Percentiles rank a stretch among this genome's conserved stretches.
phyloP scores from a whole-genome alignment of 768 basidiomycete genomes.

The Phaffia australis region DNA sequence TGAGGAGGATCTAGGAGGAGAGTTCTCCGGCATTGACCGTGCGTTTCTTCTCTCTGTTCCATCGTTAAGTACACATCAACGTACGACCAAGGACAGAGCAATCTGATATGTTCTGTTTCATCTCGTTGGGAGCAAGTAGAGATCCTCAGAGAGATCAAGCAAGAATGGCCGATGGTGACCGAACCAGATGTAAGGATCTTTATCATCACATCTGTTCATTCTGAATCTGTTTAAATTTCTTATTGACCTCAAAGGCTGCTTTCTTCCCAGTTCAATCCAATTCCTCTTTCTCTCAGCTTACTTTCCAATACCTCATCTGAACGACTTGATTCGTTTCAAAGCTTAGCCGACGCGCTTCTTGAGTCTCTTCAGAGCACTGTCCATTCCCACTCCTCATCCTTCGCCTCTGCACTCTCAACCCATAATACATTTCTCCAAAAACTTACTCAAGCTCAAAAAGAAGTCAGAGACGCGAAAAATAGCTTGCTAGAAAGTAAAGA shows the following conservation, averaged over 20 bases:
- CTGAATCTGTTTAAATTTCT: not conserved
- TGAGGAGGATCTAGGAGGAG: slow-evolving; percentile 8
- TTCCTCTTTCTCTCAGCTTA: slow-evolving; percentile 80
- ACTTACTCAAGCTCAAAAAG: slow-evolving; percentile 59
- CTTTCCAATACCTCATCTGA: slow-evolving; percentile 39
- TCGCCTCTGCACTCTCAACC: slow-evolving; percentile 84
- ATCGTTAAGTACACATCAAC: not conserved
- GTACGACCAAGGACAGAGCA: not conserved
- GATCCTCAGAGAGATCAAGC: slow-evolving; percentile 70
- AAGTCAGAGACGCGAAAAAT: slow-evolving; percentile 59
- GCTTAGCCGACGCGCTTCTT: slow-evolving; percentile 33
- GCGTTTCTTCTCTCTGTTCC: not conserved
- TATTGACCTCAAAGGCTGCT: not conserved
- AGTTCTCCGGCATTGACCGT: slow-evolving; percentile 10
- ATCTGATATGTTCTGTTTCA: not conserved
- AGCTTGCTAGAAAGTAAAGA: slow-evolving; percentile 54
- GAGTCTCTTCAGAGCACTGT: slow-evolving; percentile 36
- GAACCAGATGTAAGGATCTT: slow-evolving; percentile 56
- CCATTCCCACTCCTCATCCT: slow-evolving; percentile 80
- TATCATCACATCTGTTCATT: not conserved
- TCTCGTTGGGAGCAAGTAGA: slow-evolving; percentile 42
- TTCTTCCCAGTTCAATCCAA: slow-evolving; percentile 61
- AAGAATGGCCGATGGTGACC: slow-evolving; percentile 81
- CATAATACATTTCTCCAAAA: slow-evolving; percentile 68
- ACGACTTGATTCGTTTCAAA: slow-evolving; percentile 31